Conservation (phyloP, 108 stramenopile species). For the Cyclotella cryptica region DNA sequence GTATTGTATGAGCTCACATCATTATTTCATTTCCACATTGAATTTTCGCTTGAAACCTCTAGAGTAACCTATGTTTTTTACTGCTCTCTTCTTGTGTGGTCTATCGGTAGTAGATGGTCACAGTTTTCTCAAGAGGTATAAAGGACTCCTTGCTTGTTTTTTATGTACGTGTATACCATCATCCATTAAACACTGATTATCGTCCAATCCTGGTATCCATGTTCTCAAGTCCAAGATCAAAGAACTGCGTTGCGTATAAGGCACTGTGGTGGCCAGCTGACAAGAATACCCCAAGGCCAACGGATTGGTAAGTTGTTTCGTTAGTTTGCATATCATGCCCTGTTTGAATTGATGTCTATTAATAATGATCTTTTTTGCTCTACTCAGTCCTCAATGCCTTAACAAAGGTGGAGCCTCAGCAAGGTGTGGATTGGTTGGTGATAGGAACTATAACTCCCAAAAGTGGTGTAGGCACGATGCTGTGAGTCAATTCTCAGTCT, state of each 20-base stretch:
- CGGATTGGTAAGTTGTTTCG: conserved; percentile 12
- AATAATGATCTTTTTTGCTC: neutral
- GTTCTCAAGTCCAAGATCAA: conserved; percentile 20
- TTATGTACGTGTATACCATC: neutral
- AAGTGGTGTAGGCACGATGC: conserved; percentile 37
- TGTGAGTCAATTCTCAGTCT: neutral
- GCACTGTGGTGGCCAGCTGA: conserved; percentile 34
- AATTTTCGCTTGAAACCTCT: neutral
- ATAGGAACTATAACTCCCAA: conserved; percentile 52
- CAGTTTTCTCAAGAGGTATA: conserved; percentile 32
- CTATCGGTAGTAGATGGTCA: conserved; percentile 15
- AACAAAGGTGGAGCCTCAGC: conserved; percentile 36
- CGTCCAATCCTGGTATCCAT: neutral
- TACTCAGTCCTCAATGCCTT: conserved; percentile 19
- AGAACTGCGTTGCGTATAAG: conserved; percentile 43
- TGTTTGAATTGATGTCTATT: neutral
- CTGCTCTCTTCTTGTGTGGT: neutral
- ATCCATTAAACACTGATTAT: neutral
- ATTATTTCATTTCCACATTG: neutral
- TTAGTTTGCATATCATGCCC: neutral
- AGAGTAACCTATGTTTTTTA: conserved; percentile 1
- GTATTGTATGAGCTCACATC: neutral
- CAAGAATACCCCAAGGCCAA: conserved; percentile 25
- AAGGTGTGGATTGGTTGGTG: conserved; percentile 22
- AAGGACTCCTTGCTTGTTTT: neutral